Evolutionary conservation across 2,329 filamentous ascomycete species (phyloP).

Genomic region (Rugonectria rugulosa): DNA sequence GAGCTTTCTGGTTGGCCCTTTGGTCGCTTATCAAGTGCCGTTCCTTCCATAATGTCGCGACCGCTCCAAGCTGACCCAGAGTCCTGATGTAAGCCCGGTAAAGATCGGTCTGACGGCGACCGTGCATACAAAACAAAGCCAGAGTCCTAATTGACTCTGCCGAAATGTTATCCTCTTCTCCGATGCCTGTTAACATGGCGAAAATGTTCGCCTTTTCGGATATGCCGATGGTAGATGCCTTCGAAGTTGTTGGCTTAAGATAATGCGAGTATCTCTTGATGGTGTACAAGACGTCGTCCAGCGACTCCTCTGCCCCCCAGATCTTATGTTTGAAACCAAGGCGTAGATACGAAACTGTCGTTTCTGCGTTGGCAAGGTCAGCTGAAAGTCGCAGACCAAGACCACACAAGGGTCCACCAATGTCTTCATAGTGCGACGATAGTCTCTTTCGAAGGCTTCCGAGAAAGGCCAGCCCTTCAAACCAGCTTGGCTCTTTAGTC

Average conservation of each 20-base stretch:
- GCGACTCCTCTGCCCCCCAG: constrained; percentile 22
- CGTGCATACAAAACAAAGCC: constrained; percentile 19
- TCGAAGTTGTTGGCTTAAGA: constrained; percentile 8
- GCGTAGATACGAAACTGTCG: constrained; percentile 36
- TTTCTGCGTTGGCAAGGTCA: constrained; percentile 32
- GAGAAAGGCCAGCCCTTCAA: constrained; percentile 46
- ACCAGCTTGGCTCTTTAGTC: constrained; percentile 4
- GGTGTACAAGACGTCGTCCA: constrained; percentile 32
- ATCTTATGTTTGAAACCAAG: constrained; percentile 28
- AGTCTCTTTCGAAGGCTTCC: constrained; percentile 51
- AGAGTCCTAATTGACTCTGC: constrained; percentile 38
- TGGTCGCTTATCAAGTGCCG: constrained; percentile 29
- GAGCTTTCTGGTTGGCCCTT: too few relatives aligned
- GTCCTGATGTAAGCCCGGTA: constrained; percentile 40
- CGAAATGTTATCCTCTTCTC: constrained; percentile 29
- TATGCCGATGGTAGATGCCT: constrained; percentile 7
- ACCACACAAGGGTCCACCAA: constrained; percentile 41
- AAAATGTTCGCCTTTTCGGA: constrained; percentile 38
- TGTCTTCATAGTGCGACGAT: constrained; percentile 26
- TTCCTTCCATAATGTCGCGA: constrained; percentile 43
- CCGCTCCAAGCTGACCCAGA: constrained; percentile 42
- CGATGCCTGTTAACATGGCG: constrained; percentile 40
- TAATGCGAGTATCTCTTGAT: constrained; percentile 28
- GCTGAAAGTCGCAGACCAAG: constrained; percentile 44
- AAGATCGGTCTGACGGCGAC: constrained; percentile 15